These are phyloP conservation scores for Taphrina wiesneri DNA, from an alignment of 1,139 yeast species.

Conservation along the genomic window DNA sequence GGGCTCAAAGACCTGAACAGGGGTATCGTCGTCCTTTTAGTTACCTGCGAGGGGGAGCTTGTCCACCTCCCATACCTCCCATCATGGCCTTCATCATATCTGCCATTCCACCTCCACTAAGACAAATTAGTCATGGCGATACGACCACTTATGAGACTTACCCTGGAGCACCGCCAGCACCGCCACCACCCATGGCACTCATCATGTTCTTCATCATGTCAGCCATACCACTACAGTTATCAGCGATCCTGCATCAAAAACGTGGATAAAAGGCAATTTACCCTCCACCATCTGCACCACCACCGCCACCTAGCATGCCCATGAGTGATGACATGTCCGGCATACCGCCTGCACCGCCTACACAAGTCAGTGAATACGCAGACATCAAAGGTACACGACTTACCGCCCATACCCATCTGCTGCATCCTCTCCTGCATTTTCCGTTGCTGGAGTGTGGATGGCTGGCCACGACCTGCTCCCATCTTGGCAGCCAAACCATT, in stretches of 20 bases:
- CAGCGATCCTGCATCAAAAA: too few species aligned
- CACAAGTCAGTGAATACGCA: background rate
- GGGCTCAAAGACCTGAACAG: too few species aligned
- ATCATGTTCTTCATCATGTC: slow-evolving; percentile 25
- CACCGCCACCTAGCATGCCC: slow-evolving; percentile 28
- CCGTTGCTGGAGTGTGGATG: slow-evolving; percentile 26
- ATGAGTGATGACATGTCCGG: slow-evolving; percentile 34
- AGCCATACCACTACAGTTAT: slow-evolving; percentile 11
- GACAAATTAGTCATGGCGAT: background rate
- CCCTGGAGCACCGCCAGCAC: slow-evolving; percentile 14
- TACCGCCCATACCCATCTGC: slow-evolving; percentile 33
- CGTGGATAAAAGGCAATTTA: background rate
- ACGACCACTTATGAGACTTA: background rate
- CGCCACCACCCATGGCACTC: slow-evolving; percentile 13
- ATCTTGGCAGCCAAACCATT: slow-evolving; percentile 50
- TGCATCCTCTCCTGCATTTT: slow-evolving; percentile 32
- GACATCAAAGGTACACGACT: background rate
- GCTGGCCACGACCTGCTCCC: slow-evolving; percentile 44
- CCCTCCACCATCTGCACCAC: slow-evolving; percentile 1
- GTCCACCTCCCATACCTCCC: slow-evolving; percentile 20
- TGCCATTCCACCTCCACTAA: slow-evolving; percentile 25
- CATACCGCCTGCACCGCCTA: slow-evolving; percentile 31
- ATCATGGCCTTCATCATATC: slow-evolving; percentile 28
- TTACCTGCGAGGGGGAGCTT: slow-evolving; percentile 3
- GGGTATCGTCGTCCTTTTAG: too few species aligned